Evolutionary conservation across 2,329 filamentous ascomycete species (phyloP).

Genomic region (Ophiostoma sp.): DNA sequence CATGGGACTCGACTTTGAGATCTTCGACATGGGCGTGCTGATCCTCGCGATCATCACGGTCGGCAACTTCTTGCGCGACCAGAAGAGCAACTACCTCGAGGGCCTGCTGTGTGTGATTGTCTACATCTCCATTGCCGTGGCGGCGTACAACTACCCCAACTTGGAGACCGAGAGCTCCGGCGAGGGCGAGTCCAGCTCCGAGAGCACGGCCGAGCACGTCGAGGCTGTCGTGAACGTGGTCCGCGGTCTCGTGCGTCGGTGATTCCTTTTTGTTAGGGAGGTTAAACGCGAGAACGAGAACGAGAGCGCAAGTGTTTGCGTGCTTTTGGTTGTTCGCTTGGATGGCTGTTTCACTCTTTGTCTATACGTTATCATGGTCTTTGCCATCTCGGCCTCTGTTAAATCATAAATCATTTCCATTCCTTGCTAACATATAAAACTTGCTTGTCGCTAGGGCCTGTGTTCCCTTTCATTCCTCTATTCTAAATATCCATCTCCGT

Average conservation of each 20-base stretch:
- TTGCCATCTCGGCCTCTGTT: background rate
- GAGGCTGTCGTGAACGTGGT: slow-evolving; percentile 11
- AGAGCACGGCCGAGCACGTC: slow-evolving; percentile 6
- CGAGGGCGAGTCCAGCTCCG: background rate
- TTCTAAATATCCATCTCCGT: no score
- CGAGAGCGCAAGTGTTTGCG: no score
- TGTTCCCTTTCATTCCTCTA: no score
- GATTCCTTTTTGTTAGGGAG: background rate
- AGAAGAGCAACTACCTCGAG: slow-evolving; percentile 87
- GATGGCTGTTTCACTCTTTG: background rate
- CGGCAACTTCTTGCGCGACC: slow-evolving; percentile 79
- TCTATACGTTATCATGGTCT: background rate
- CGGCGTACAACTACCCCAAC: slow-evolving; percentile 28
- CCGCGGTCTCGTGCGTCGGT: slow-evolving; percentile 8
- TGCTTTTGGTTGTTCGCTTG: background rate
- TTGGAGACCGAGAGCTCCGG: slow-evolving; percentile 4
- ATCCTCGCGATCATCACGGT: slow-evolving; percentile 81
- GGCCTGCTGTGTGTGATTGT: slow-evolving; percentile 71
- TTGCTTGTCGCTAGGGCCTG: no score
- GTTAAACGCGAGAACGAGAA: no score
- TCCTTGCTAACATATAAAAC: no score
- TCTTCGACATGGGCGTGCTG: slow-evolving; percentile 78
- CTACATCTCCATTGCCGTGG: slow-evolving; percentile 56
- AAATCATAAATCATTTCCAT: no score
- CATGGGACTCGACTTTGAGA: slow-evolving; percentile 79